A percentile compares a stretch with the other conserved stretches of the same genome.
Evolutionary conservation across 1,139 yeast genomes (phyloP).

Genomic region (Taiozyma sp.): DNA sequence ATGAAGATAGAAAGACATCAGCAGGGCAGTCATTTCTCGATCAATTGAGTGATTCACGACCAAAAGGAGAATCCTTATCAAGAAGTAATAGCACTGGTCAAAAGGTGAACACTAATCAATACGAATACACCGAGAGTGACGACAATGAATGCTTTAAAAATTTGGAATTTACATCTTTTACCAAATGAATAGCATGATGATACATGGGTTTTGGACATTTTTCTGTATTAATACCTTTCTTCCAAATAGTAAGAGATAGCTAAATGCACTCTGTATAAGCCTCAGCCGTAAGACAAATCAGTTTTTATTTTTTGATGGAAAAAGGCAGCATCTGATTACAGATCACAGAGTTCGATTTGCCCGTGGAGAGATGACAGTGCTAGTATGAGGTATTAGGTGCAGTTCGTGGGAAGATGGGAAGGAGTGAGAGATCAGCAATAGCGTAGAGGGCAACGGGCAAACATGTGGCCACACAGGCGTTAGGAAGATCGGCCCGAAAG

Average conservation of each 20-base stretch:
- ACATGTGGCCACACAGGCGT: too few species aligned
- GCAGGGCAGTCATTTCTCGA: slow-evolving; percentile 21
- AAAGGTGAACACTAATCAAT: slow-evolving; percentile 15
- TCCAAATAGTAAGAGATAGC: too few species aligned
- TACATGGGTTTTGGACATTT: too few species aligned
- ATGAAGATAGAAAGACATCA: slow-evolving; percentile 7
- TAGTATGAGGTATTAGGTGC: too few species aligned
- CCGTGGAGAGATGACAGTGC: background rate
- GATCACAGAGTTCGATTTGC: background rate
- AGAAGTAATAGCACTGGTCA: slow-evolving; percentile 13
- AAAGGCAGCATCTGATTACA: background rate
- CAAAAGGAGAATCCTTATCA: slow-evolving; percentile 4
- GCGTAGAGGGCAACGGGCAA: too few species aligned
- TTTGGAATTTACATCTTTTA: slow-evolving; percentile 42
- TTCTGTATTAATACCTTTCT: too few species aligned
- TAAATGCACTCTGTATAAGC: too few species aligned
- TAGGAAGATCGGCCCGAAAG: too few species aligned
- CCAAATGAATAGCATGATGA: slow-evolving; percentile 19
- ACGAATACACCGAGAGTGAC: slow-evolving; percentile 25
- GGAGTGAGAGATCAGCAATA: too few species aligned
- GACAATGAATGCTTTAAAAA: slow-evolving; percentile 32
- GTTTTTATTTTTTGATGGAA: too few species aligned
- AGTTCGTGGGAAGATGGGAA: too few species aligned
- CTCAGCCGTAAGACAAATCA: too few species aligned
- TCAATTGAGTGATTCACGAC: slow-evolving; percentile 10